Conservation (phyloP, 2,329 filamentous ascomycete genomes). For the Fusarium praegraminearum region DNA sequence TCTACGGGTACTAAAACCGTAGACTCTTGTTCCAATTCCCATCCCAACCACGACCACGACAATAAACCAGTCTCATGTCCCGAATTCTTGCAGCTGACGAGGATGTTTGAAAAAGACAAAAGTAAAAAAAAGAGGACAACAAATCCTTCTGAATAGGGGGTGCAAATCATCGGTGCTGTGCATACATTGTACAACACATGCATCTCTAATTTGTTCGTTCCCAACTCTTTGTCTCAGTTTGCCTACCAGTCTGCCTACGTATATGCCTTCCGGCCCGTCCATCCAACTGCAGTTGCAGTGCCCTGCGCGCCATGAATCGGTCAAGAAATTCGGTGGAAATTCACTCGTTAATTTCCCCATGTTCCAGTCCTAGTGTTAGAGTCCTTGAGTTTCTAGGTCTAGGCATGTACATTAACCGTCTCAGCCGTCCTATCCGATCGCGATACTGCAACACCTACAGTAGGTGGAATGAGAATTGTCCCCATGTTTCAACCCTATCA, state of each 20-base stretch:
- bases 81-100: constrained; percentile 37
- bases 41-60: constrained; percentile 11
- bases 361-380: constrained; percentile 15
- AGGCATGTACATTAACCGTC: neutral
- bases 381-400: neutral
- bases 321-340: constrained; percentile 22
- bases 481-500: constrained; percentile 11
- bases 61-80: constrained; percentile 37
- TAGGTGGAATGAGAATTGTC: constrained; percentile 8
- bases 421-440: constrained; percentile 18
- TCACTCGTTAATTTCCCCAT: constrained; percentile 22
- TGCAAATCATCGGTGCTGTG: constrained; percentile 2
- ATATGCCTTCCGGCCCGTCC: constrained; percentile 12
- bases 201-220: constrained; percentile 9
- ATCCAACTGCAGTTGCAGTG: constrained; percentile 21
- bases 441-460: constrained; percentile 21
- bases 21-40: constrained; percentile 31
- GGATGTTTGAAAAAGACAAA: constrained; percentile 13
- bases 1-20: constrained; percentile 38
- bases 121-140: constrained; percentile 13
- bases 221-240: constrained; percentile 23
- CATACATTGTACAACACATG: constrained; percentile 23
- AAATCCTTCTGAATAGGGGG: constrained; percentile 19
- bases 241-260: constrained; percentile 40
- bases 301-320: constrained; percentile 28